Conservation (phyloP, 2,329 filamentous ascomycete species). For the Fusarium luffae region DNA sequence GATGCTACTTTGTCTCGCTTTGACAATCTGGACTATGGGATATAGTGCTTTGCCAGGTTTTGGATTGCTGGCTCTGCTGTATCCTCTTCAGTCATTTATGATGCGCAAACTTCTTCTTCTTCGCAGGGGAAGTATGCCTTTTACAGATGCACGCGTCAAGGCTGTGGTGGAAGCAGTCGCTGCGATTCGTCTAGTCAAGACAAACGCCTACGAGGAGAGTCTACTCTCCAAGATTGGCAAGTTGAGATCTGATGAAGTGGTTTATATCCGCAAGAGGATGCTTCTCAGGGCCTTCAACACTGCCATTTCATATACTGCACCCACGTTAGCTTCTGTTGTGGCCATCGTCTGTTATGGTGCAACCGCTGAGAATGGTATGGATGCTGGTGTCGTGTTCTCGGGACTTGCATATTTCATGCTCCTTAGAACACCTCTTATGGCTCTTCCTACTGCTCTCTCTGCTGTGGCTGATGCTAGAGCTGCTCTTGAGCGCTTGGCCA, state of each 20-base stretch:
- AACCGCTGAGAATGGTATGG: slow-evolving; percentile 16
- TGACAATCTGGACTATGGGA: slow-evolving; percentile 18
- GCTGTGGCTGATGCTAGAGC: slow-evolving; percentile 24
- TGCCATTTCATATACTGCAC: slow-evolving; percentile 18
- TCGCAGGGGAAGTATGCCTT: slow-evolving; percentile 20
- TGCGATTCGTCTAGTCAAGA: slow-evolving; percentile 20
- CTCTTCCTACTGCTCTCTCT: slow-evolving; percentile 14
- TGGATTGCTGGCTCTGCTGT: slow-evolving; percentile 11
- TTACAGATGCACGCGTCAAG: slow-evolving; percentile 22
- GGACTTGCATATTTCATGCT: slow-evolving; percentile 19
- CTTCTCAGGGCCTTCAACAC: slow-evolving; percentile 27
- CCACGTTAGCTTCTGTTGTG: slow-evolving; percentile 20
- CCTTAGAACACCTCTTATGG: slow-evolving; percentile 12
- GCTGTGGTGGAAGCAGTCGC: slow-evolving; percentile 24
- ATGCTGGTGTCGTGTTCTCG: slow-evolving; percentile 19
- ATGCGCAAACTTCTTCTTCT: slow-evolving; percentile 19
- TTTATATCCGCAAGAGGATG: slow-evolving; percentile 31
- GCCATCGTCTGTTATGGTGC: slow-evolving; percentile 30
- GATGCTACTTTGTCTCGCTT: slow-evolving; percentile 47
- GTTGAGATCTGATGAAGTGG: slow-evolving; percentile 17
- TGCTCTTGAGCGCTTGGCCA: slow-evolving; percentile 7
- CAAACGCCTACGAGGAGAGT: slow-evolving; percentile 27
- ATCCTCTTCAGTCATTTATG: slow-evolving; percentile 30
- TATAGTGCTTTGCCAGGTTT: slow-evolving; percentile 25
- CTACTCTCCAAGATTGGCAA: slow-evolving; percentile 26